Base-by-base conservation (phyloP, 2,329 filamentous ascomycete species). In the Aurifilum marmelostoma region DNA sequence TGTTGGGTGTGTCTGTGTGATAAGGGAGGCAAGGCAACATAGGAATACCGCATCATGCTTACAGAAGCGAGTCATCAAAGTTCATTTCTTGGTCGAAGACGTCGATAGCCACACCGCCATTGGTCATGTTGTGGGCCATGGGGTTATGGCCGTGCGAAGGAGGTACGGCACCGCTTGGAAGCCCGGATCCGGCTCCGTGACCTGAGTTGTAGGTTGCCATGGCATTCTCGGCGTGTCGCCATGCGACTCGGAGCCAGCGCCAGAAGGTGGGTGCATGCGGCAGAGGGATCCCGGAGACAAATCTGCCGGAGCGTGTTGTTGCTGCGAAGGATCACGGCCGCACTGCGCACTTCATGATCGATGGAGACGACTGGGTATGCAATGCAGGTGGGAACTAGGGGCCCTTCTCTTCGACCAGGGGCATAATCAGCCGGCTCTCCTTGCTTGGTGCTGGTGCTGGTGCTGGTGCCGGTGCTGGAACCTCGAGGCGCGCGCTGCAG, bases 41-140 rank as follows among this genome's bases (percentile, higher is more conserved):
- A 21, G 29, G 21, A 43, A 52, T 63, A 24, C 61, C 43, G 12
- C 16, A 47, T 52, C 52, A 34, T 59, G 9, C 85, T 77, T 80
- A 88, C 86, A 89, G 79, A 60, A 88, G 78, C 58, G 85, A 81
- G 29, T 88, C 86, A 74, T 88, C 86, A 78, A 88, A 88, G 67
- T 77, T 77, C 60, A 88, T 77, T 50, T 86, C 84, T 54, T 81
- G 79, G 62, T 87, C 84, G 72, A 88, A 87, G 21, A 80, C 79
- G 32, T 85, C 85, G 73, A 88, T 84, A 18, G 63, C 67, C 24
- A 71, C 67, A 34, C 41, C 61, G 67, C 64, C 64, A 39, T 47
- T 43, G 64, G 52, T 66, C 64, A 71, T 67, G 47, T 58, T 69
- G 59, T 60, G 27, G 29, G 34, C n/a, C 67, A 71, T 62, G 18